phyloP scores from a whole-genome alignment of 345 rosid genomes.

The Eucalyptus shirleyi region DNA sequence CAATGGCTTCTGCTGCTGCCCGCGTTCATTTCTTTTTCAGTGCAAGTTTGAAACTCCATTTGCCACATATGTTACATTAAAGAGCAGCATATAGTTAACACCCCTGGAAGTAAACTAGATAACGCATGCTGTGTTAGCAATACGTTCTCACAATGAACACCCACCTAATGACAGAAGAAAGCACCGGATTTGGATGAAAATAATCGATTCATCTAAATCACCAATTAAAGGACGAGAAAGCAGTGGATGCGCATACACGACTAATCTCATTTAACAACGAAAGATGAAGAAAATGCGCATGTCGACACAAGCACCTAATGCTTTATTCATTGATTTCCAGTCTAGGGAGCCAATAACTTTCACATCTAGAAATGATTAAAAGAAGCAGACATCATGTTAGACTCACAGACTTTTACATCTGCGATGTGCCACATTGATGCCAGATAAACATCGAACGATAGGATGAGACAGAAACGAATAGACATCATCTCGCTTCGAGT shows the following conservation, averaged over 20 bases:
- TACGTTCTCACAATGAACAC: neutral
- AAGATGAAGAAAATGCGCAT: neutral
- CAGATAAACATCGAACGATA: conserved; percentile 37
- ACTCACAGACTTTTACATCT: neutral
- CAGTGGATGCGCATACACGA: neutral
- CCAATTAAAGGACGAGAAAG: neutral
- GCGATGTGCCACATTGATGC: neutral
- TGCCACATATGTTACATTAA: conserved; percentile 26
- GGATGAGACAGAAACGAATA: conserved; percentile 65
- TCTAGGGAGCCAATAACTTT: neutral
- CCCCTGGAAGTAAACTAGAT: neutral
- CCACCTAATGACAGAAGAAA: neutral
- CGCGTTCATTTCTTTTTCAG: conserved; percentile 64
- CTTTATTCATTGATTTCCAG: neutral
- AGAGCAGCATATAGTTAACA: neutral
- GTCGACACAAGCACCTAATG: neutral
- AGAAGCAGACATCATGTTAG: rapidly evolving
- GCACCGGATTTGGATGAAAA: neutral
- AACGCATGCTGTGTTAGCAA: neutral
- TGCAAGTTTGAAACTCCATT: conserved; percentile 3
- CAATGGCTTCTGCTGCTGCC: conserved; percentile 91
- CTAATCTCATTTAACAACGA: neutral
- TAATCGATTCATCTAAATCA: neutral
- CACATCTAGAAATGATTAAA: neutral
- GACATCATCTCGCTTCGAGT: conserved; percentile 47